Conservation (phyloP, 2,329 filamentous ascomycete genomes). For the Diaporthe sp. region DNA sequence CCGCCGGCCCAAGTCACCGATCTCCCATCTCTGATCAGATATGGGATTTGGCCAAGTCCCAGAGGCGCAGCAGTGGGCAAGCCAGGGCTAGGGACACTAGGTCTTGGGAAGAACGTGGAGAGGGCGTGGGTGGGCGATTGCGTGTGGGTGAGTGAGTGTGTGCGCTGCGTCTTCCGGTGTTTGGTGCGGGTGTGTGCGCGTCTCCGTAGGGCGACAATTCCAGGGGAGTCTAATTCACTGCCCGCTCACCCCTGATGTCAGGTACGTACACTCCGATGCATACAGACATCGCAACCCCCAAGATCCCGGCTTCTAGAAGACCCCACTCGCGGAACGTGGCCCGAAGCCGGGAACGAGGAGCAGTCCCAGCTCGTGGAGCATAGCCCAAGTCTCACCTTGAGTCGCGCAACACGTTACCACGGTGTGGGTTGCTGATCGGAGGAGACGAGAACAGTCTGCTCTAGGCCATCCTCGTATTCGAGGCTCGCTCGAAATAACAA, state of each 20-base stretch:
- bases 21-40: slow-evolving; percentile 7
- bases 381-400: slow-evolving; percentile 27
- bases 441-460: not conserved
- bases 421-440: slow-evolving; percentile 10
- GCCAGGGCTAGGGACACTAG: not conserved
- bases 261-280: not conserved
- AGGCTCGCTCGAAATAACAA: slow-evolving; percentile 17
- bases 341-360: slow-evolving; percentile 42
- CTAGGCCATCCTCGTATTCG: slow-evolving; percentile 18
- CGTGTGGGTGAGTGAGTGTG: not conserved
- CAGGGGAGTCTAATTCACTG: slow-evolving; percentile 32
- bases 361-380: slow-evolving; percentile 41
- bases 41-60: not conserved
- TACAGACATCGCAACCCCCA: slow-evolving; percentile 3
- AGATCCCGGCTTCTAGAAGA: slow-evolving; percentile 27
- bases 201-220: slow-evolving; percentile 27
- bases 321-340: slow-evolving; percentile 39
- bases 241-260: slow-evolving; percentile 26
- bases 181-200: slow-evolving; percentile 10
- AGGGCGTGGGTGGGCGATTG: not conserved
- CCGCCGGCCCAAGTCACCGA: slow-evolving; percentile 14
- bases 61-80: slow-evolving; percentile 2
- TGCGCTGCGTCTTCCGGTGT: not conserved
- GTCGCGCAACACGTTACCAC: slow-evolving; percentile 9
- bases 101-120: slow-evolving; percentile 2